These are phyloP conservation scores for Streptanthus diversifolius DNA, from an alignment of 345 rosid genomes.

Conservation along the genomic window DNA sequence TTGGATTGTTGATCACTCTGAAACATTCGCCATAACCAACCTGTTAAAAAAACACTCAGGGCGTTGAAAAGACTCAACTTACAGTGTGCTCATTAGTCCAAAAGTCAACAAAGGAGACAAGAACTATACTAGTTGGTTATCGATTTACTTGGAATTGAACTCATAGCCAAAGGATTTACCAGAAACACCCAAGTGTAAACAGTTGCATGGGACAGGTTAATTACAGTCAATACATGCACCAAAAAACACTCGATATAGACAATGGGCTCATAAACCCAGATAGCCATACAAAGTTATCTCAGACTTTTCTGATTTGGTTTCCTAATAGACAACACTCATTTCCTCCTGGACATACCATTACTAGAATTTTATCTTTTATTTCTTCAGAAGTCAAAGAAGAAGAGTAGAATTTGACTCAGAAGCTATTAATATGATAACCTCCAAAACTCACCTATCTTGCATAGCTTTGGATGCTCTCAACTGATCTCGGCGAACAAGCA, in stretches of 20 bases:
- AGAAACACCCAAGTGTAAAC: not conserved
- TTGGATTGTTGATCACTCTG: slow-evolving; percentile 98
- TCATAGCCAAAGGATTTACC: slow-evolving; percentile 21
- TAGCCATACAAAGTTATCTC: not conserved
- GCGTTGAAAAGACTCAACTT: slow-evolving; percentile 91
- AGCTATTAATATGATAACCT: not conserved
- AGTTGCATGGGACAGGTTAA: not conserved
- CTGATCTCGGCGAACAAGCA: slow-evolving; percentile 82
- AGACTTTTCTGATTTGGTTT: slow-evolving; percentile 7
- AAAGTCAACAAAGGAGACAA: slow-evolving; percentile 28
- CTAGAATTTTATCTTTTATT: not conserved
- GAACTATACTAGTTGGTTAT: not conserved
- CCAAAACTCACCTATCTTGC: slow-evolving; percentile 87
- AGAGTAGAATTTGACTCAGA: not conserved
- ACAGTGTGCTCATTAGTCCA: slow-evolving; percentile 64
- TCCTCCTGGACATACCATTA: not conserved
- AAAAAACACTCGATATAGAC: not conserved
- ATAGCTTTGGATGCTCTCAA: slow-evolving; percentile 94
- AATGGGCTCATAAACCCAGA: not conserved
- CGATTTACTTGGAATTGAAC: not conserved
- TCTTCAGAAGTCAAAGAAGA: slow-evolving; percentile 15
- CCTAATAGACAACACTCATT: not conserved
- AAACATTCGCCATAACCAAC: slow-evolving; percentile 99
- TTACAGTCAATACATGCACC: not conserved
- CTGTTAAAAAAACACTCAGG: slow-evolving; percentile 99